These are phyloP conservation scores for Eucalyptus cladocalyx DNA, from an alignment of 345 rosid species.

Conservation along the genomic window DNA sequence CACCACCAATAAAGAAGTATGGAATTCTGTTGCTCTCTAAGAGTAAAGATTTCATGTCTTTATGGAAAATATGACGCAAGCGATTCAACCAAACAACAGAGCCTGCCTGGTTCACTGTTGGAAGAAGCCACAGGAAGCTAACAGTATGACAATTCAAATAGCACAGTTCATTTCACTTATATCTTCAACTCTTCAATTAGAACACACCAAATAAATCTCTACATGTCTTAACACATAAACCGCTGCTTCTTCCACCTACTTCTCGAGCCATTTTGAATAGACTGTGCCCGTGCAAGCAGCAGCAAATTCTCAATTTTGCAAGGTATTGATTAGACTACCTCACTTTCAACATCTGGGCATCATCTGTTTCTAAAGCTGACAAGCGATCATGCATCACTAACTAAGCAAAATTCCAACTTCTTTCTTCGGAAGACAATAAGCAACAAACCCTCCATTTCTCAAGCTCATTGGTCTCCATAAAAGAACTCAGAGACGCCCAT, in stretches of 20 bases:
- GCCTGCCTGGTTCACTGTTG: neutral
- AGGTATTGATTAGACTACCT: neutral
- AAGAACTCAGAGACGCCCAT: neutral
- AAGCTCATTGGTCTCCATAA: neutral
- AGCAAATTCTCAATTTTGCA: neutral
- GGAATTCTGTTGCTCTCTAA: neutral
- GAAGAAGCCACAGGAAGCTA: neutral
- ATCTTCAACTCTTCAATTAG: neutral
- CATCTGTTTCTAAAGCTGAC: neutral
- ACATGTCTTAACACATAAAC: neutral
- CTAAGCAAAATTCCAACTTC: neutral
- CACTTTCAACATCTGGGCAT: neutral
- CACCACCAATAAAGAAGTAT: neutral
- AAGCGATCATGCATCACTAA: neutral
- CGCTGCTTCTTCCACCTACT: neutral
- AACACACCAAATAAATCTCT: neutral
- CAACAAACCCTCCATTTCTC: neutral
- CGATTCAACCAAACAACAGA: neutral
- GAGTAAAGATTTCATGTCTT: neutral
- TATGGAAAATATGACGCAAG: neutral
- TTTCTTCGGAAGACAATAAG: neutral
- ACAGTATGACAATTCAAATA: neutral
- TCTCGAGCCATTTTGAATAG: neutral
- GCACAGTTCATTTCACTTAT: neutral
- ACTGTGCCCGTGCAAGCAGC: neutral